A percentile compares a stretch with the other conserved stretches of the same genome.
These are phyloP conservation scores for Emericellopsis atlantica DNA, from an alignment of 2,329 filamentous ascomycete genomes.

Conservation along the genomic window DNA sequence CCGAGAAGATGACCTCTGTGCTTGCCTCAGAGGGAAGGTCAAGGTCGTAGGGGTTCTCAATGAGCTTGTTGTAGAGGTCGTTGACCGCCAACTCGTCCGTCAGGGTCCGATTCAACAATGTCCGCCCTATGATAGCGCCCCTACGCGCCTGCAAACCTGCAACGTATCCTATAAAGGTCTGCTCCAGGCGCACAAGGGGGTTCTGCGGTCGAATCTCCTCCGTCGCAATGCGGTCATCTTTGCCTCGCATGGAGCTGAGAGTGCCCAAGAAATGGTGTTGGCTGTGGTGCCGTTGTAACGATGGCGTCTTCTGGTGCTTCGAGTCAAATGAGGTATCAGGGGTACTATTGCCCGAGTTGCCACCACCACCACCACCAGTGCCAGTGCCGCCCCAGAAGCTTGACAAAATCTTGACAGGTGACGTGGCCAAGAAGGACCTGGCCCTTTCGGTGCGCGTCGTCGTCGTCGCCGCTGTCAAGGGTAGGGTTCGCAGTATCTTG, in stretches of 20 bases:
- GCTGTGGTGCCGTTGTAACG: slow-evolving; percentile 29
- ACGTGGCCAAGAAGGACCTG: slow-evolving; percentile 62
- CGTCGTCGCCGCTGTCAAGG: slow-evolving; percentile 19
- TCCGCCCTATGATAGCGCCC: slow-evolving; percentile 72
- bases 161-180: slow-evolving; percentile 74
- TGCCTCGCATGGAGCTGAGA: slow-evolving; percentile 38
- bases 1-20: slow-evolving; percentile 76
- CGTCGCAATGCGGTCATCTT: slow-evolving; percentile 16
- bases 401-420: slow-evolving; percentile 81
- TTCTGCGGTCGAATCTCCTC: slow-evolving; percentile 48
- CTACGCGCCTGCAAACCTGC: slow-evolving; percentile 74
- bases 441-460: slow-evolving; percentile 50
- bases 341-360: slow-evolving; percentile 35
- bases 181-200: slow-evolving; percentile 63
- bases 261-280: slow-evolving; percentile 44
- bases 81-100: slow-evolving; percentile 76
- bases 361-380: slow-evolving; percentile 20
- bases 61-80: slow-evolving; percentile 77
- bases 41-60: slow-evolving; percentile 71
- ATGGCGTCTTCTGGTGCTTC: slow-evolving; percentile 28
- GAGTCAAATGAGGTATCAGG: slow-evolving; percentile 11
- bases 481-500: slow-evolving; percentile 59
- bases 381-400: slow-evolving; percentile 44
- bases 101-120: slow-evolving; percentile 53
- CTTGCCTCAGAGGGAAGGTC: slow-evolving; percentile 63